Evolutionary conservation across 2,329 filamentous ascomycete species (phyloP).

Genomic region (Epichloe gansuensis): DNA sequence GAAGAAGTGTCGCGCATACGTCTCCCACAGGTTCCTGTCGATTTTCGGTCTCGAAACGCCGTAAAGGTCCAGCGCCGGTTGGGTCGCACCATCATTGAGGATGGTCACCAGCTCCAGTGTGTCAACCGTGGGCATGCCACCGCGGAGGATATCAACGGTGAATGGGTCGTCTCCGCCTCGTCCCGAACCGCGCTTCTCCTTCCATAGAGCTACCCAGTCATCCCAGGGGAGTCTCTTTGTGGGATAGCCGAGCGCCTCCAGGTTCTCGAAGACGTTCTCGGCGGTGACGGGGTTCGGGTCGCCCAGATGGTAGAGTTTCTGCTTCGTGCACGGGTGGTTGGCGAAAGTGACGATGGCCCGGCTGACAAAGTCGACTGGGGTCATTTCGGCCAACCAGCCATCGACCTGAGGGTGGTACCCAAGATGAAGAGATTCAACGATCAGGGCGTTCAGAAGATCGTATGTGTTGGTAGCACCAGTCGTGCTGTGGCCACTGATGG

Average conservation of each 20-base stretch:
- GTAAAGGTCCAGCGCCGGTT: conserved; percentile 40
- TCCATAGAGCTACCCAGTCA: conserved; percentile 64
- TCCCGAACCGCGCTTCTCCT: conserved; percentile 49
- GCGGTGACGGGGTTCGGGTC: conserved; percentile 60
- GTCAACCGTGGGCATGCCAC: conserved; percentile 66
- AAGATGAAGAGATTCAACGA: conserved; percentile 65
- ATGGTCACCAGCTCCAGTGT: conserved; percentile 60
- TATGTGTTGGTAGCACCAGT: conserved; percentile 67
- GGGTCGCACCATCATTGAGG: conserved; percentile 57
- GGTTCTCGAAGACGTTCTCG: conserved; percentile 48
- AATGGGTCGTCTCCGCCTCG: conserved; percentile 59
- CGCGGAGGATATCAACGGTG: conserved; percentile 66
- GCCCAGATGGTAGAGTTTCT: conserved; percentile 60
- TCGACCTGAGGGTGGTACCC: conserved; percentile 57
- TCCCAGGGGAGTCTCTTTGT: conserved; percentile 56
- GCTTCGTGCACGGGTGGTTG: conserved; percentile 47
- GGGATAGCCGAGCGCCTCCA: conserved; percentile 55
- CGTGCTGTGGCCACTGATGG: conserved; percentile 64
- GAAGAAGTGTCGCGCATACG: conserved; percentile 69
- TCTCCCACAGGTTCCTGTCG: conserved; percentile 57
- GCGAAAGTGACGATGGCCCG: conserved; percentile 59
- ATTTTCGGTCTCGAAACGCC: conserved; percentile 53
- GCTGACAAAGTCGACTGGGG: conserved; percentile 69
- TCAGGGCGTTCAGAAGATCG: conserved; percentile 62
- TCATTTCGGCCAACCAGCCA: conserved; percentile 73